These are phyloP conservation scores for Pyricularia pennisetigena DNA, from an alignment of 2,329 filamentous ascomycete genomes.

Conservation along the genomic window DNA sequence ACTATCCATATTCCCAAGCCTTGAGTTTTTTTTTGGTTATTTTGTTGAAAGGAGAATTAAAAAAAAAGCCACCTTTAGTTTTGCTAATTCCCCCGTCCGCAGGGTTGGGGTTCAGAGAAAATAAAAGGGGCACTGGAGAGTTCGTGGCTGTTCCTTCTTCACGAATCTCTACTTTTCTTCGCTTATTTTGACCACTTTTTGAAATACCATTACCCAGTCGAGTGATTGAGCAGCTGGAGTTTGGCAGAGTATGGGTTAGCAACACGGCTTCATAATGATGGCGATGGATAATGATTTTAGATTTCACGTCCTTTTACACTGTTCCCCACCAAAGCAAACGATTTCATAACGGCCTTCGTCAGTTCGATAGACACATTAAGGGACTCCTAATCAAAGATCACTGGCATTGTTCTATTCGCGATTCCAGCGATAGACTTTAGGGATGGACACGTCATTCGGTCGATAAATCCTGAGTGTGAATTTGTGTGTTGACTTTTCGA, in stretches of 20 bases:
- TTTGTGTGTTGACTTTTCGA: not conserved
- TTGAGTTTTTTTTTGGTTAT: constrained; percentile 20
- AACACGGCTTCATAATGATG: not conserved
- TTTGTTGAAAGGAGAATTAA: no score
- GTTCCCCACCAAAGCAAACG: not conserved
- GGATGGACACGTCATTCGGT: not conserved
- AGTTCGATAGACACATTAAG: not conserved
- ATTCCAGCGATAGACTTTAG: not conserved
- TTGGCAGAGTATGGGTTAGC: not conserved
- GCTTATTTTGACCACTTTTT: not conserved
- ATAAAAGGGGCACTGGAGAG: not conserved
- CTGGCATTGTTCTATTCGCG: not conserved
- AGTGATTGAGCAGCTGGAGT: not conserved
- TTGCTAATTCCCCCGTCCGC: not conserved
- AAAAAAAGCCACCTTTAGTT: not conserved
- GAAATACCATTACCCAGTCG: not conserved
- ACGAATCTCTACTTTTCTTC: not conserved
- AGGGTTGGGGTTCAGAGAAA: not conserved
- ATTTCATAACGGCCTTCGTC: not conserved
- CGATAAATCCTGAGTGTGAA: not conserved
- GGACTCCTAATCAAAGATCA: not conserved
- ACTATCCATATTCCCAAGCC: constrained; percentile 91
- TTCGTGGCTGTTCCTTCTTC: not conserved
- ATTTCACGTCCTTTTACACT: not conserved
- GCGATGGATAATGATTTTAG: not conserved